Base-by-base conservation (phyloP, 345 rosid species). In the Gossypium arboreum region DNA sequence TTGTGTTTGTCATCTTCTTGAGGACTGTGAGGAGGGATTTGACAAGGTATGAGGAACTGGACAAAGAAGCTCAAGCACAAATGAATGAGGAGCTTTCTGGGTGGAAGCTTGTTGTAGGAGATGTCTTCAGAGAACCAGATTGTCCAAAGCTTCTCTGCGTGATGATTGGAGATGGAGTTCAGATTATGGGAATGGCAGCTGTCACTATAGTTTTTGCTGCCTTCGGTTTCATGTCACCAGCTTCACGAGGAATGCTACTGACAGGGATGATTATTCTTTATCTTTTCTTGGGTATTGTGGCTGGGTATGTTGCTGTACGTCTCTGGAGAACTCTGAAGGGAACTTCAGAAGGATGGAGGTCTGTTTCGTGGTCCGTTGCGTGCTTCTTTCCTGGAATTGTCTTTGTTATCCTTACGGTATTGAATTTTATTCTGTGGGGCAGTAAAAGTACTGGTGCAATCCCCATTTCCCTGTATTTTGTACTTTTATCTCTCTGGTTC, bases 51-150 rank as follows among this genome's bases (percentile, higher is more conserved):
- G 97, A 89, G 83, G 97, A 91, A 55, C 74, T 89, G 74, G 97
- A 91, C 83, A 89, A 89, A 78, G 93, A 91, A 83, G 88, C 93
- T 54, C 92, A 89, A 77, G 90, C 96, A 72, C 96, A 89, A 83
- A 89, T 89, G 89, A 91, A 89, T 51, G 96, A 89, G 83, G 96
- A 91, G 85, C 93, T 91, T 71, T 86, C 96, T 70, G 92, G 93
- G 27, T 91, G 96, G 96, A 91, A 89, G 84, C 93, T 91, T 83
- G 93, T 91, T 77, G 96, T 89, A 0, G 97, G 94, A 72, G 97
- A 91, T 81, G 94, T 89, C 67, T 91, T 91, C 75, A 88, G 97
- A 81, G 93, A 89, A 82, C 97, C 97, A 50, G 91, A 88, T 9
- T 72, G 79, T 25, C 64, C 92, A 43, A 86, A 85, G 85, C 97